Evolutionary conservation across 176 grass and related monocot species (phyloP).

Genomic region (Typha latifolia): DNA sequence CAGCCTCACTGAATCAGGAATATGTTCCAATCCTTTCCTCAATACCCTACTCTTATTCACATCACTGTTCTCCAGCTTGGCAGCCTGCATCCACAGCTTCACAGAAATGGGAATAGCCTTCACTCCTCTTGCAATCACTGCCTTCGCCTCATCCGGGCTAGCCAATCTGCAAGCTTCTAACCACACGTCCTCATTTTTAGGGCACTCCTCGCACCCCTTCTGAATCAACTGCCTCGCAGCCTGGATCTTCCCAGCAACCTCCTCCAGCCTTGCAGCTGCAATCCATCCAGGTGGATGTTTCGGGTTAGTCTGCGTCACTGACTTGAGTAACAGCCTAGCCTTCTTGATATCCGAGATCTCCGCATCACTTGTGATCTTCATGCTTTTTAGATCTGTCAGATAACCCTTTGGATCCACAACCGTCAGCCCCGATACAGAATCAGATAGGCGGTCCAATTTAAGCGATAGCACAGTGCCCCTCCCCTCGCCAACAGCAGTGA

Average conservation of each 20-base stretch:
- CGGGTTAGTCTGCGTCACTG: constrained; percentile 84
- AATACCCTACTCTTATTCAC: constrained; percentile 65
- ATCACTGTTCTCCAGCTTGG: constrained; percentile 57
- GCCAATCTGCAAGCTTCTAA: constrained; percentile 78
- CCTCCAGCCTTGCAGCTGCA: constrained; percentile 85
- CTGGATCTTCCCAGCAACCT: constrained; percentile 78
- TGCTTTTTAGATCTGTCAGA: constrained; percentile 82
- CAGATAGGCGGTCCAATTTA: constrained; percentile 76
- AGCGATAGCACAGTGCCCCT: constrained; percentile 86
- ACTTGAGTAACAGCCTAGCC: constrained; percentile 72
- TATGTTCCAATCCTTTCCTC: constrained; percentile 79
- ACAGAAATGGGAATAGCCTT: constrained; percentile 87
- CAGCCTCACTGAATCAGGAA: constrained; percentile 77
- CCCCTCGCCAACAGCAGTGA: constrained; percentile 83
- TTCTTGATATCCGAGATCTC: constrained; percentile 97
- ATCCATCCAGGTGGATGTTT: constrained; percentile 96
- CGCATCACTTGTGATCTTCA: constrained; percentile 94
- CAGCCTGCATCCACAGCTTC: constrained; percentile 84
- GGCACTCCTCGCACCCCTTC: constrained; percentile 85
- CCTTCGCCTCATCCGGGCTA: constrained; percentile 79
- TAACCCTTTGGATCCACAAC: constrained; percentile 96
- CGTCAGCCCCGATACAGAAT: constrained; percentile 78
- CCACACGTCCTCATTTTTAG: constrained; percentile 93
- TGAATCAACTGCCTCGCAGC: constrained; percentile 70
- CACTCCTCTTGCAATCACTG: constrained; percentile 79